Conservation (phyloP, 352 stramenopile species). For the Sclerospora graminicola region DNA sequence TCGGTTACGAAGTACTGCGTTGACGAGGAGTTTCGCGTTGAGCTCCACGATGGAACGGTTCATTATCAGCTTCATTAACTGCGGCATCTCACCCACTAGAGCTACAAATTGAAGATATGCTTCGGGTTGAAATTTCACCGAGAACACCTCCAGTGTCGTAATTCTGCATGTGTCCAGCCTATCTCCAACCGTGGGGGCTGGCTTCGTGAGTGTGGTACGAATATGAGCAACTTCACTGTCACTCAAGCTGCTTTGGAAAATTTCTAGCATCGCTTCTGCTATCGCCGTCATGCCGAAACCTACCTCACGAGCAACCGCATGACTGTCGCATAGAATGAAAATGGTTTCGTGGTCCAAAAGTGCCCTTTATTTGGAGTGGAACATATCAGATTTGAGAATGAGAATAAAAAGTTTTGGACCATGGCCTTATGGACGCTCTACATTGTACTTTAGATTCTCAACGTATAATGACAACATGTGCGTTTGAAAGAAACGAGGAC, state of each 20-base stretch:
- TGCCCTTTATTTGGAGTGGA: too few relatives aligned
- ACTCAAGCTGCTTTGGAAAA: conserved; percentile 62
- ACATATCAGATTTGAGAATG: too few relatives aligned
- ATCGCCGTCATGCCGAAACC: too few relatives aligned
- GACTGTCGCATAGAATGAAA: too few relatives aligned
- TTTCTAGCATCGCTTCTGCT: too few relatives aligned
- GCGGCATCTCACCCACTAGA: conserved; percentile 24
- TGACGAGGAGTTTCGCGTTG: conserved; percentile 40
- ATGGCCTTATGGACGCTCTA: too few relatives aligned
- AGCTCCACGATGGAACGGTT: conserved; percentile 56
- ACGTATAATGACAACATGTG: too few relatives aligned
- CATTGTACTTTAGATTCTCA: too few relatives aligned
- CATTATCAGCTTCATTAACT: conserved; percentile 39
- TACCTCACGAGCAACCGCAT: too few relatives aligned
- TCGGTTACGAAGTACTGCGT: conserved; percentile 22
- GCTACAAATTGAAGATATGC: conserved; percentile 33
- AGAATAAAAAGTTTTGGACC: too few relatives aligned
- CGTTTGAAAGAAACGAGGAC: too few relatives aligned
- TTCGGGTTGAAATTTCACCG: conserved; percentile 42
- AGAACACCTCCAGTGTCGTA: conserved; percentile 49
- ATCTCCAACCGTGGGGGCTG: conserved; percentile 2
- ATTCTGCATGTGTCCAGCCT: conserved; percentile 14
- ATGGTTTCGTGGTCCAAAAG: too few relatives aligned
- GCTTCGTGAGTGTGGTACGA: conserved; percentile 14
- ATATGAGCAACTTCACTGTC: conserved; percentile 34